phyloP scores from a whole-genome alignment of 805 yeast species.

The Grigorovia yakushimaensis region DNA sequence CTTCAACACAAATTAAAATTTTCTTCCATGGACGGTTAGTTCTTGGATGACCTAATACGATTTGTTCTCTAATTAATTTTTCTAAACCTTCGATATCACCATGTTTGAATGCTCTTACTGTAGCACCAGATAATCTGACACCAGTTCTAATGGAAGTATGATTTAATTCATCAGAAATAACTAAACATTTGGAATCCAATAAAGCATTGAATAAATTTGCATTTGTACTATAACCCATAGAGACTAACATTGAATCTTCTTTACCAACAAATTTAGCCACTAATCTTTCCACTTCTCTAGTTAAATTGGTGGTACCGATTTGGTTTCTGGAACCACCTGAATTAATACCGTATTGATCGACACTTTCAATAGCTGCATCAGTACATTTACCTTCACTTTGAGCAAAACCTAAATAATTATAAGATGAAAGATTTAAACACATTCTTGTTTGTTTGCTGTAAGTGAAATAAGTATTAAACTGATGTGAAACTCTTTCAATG shows the following conservation, averaged over 20 bases:
- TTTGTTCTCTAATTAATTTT: slow-evolving; percentile 66
- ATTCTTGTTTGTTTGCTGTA: slow-evolving; percentile 69
- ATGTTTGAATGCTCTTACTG: slow-evolving; percentile 85
- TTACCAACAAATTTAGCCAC: slow-evolving; percentile 84
- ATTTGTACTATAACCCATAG: slow-evolving; percentile 96
- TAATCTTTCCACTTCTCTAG: slow-evolving; percentile 58
- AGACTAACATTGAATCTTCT: slow-evolving; percentile 75
- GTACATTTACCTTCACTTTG: slow-evolving; percentile 91
- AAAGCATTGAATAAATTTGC: slow-evolving; percentile 77
- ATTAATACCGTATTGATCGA: slow-evolving; percentile 65
- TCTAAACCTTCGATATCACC: slow-evolving; percentile 81
- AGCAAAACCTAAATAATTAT: slow-evolving; percentile 94
- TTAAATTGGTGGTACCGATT: slow-evolving; percentile 71
- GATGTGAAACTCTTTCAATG: slow-evolving; percentile 64
- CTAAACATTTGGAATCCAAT: slow-evolving; percentile 79
- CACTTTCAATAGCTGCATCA: slow-evolving; percentile 53
- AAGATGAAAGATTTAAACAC: slow-evolving; percentile 79
- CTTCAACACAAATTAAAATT: slow-evolving; percentile 79
- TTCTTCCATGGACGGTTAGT: slow-evolving; percentile 95
- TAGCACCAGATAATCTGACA: slow-evolving; percentile 83
- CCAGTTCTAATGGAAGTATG: slow-evolving; percentile 96
- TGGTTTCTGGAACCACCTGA: slow-evolving; percentile 67
- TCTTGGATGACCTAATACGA: slow-evolving; percentile 89
- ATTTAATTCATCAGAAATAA: slow-evolving; percentile 87
- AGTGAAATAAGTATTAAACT: slow-evolving; percentile 53